phyloP scores from a whole-genome alignment of 441 rosid genomes.

The Hura crepitans region DNA sequence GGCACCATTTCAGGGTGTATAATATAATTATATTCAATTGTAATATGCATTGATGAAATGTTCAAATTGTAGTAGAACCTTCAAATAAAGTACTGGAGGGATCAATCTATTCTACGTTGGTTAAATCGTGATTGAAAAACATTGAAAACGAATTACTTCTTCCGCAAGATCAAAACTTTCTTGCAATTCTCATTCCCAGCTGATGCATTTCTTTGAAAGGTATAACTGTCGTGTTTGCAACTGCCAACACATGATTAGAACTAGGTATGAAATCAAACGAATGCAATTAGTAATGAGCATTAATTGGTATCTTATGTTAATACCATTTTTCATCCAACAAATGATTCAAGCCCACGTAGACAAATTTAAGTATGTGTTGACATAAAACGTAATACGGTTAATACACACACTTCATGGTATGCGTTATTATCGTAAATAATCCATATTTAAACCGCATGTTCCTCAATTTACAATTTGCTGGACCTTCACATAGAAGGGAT shows the following conservation, averaged over 20 bases:
- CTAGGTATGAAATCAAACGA: not conserved
- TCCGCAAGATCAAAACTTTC: not conserved
- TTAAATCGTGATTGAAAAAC: not conserved
- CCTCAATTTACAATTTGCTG: too few relatives aligned
- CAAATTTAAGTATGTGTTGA: too few relatives aligned
- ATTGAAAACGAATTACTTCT: not conserved
- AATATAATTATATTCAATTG: constrained; percentile 4
- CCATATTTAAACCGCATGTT: too few relatives aligned
- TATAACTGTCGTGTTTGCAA: not conserved
- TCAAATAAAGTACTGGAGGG: not conserved
- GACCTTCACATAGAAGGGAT: too few relatives aligned
- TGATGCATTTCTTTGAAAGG: not conserved
- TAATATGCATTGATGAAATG: not conserved
- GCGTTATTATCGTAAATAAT: too few relatives aligned
- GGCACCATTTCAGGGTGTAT: not conserved
- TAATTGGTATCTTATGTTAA: not conserved
- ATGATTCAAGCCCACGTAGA: not conserved
- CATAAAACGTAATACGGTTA: too few relatives aligned
- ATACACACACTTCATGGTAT: too few relatives aligned
- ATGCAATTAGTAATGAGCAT: not conserved
- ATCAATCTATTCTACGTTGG: not conserved
- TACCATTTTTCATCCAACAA: not conserved
- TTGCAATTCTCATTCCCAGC: not conserved
- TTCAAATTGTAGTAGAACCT: constrained; percentile 4
- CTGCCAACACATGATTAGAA: not conserved